These are phyloP conservation scores for Achaetomium macrosporum DNA, from an alignment of 2,329 filamentous ascomycete species.

Conservation along the genomic window DNA sequence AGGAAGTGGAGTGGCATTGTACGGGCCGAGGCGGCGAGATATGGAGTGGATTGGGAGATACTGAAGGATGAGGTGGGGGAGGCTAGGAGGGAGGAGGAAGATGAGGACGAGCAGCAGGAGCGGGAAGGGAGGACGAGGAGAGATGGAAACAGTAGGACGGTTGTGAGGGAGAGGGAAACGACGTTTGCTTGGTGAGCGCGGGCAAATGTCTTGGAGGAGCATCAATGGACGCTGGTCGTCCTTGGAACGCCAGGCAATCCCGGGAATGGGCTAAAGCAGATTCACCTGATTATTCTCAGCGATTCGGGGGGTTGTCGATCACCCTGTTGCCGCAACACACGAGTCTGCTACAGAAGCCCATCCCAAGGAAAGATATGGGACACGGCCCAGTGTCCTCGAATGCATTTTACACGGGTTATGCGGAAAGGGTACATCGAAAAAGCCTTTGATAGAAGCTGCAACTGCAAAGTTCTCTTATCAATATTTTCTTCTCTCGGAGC, in stretches of 20 bases:
- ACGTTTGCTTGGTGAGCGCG: conserved; percentile 26
- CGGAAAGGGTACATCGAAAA: neutral
- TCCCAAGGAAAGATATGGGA: neutral
- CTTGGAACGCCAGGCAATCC: neutral
- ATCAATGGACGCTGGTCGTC: neutral
- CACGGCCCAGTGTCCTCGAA: neutral
- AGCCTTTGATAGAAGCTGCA: neutral
- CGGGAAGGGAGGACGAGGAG: conserved; percentile 9
- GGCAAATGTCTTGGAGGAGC: neutral
- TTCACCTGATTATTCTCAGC: too few relatives aligned
- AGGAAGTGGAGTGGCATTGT: conserved; percentile 52
- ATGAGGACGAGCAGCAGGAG: conserved; percentile 8
- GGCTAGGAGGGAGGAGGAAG: conserved; percentile 11
- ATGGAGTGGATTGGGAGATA: conserved; percentile 26
- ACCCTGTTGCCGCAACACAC: too few relatives aligned
- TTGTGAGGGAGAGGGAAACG: conserved; percentile 18
- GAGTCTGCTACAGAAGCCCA: neutral
- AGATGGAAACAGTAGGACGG: conserved; percentile 7
- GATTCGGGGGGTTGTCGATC: too few relatives aligned
- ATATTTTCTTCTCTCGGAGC: neutral
- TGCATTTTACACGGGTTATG: conserved; percentile 6
- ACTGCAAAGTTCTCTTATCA: conserved; percentile 2
- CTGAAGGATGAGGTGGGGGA: conserved; percentile 17
- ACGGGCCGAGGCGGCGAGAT: conserved; percentile 36
- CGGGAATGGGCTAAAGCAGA: neutral